phyloP scores from a whole-genome alignment of 495 filamentous ascomycete genomes.

The Astrothelium macrocarpum region DNA sequence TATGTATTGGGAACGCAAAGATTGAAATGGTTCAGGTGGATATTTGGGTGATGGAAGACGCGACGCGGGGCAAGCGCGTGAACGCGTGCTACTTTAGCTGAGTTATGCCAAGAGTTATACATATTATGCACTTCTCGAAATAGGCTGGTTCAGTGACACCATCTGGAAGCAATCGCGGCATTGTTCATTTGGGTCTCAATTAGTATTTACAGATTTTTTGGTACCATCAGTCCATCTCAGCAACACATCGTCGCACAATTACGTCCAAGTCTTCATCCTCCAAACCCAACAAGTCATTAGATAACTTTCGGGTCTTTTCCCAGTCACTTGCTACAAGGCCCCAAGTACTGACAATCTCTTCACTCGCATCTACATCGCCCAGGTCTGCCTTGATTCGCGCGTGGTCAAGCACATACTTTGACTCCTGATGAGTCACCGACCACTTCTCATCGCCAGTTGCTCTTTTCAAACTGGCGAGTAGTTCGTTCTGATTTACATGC shows the following conservation, averaged over 20 bases:
- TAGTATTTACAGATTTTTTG: background rate
- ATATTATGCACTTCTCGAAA: too few relatives aligned
- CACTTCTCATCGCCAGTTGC: conserved; percentile 23
- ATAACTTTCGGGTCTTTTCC: background rate
- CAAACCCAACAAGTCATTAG: background rate
- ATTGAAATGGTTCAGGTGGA: background rate
- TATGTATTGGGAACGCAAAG: background rate
- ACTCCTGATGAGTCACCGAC: background rate
- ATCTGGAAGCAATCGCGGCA: too few relatives aligned
- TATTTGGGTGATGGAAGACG: background rate
- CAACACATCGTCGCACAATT: background rate
- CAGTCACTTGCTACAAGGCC: background rate
- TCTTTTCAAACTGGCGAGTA: conserved; percentile 38
- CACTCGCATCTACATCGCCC: background rate
- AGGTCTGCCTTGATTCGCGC: background rate
- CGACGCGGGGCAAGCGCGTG: background rate
- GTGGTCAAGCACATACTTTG: background rate
- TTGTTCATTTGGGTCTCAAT: too few relatives aligned
- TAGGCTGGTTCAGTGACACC: too few relatives aligned
- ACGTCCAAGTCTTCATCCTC: background rate
- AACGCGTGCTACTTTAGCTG: background rate
- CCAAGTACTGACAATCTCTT: background rate
- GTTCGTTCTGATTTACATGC: conserved; percentile 37
- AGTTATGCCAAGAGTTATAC: too few relatives aligned
- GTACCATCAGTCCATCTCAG: background rate